These are phyloP conservation scores for Zelonia costaricensis DNA, from an alignment of 208 protist species.

Conservation along the genomic window DNA sequence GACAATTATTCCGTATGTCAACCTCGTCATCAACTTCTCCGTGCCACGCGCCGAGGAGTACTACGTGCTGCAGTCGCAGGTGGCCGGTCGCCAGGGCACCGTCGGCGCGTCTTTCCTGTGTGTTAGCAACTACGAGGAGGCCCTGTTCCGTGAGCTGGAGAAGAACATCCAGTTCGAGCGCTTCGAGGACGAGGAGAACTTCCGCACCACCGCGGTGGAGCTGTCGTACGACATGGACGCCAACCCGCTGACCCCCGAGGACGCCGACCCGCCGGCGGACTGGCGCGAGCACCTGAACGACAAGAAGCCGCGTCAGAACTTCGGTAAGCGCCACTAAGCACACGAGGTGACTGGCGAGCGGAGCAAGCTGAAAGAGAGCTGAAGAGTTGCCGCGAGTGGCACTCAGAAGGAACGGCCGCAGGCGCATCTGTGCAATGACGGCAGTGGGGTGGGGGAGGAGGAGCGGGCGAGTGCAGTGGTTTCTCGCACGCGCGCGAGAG, in stretches of 20 bases:
- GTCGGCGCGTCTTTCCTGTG: slow-evolving; percentile 83
- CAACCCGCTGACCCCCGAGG: slow-evolving; percentile 61
- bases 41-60: slow-evolving; percentile 83
- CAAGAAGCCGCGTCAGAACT: slow-evolving; percentile 39
- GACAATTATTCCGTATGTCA: slow-evolving; percentile 88
- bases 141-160: slow-evolving; percentile 48
- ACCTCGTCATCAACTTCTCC: slow-evolving; percentile 89
- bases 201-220: slow-evolving; percentile 62
- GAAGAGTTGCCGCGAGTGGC: too few relatives aligned
- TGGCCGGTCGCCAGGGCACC: slow-evolving; percentile 78
- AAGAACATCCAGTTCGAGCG: slow-evolving; percentile 68
- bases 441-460: too few relatives aligned
- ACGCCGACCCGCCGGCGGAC: slow-evolving; percentile 78
- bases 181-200: slow-evolving; percentile 67
- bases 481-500: too few relatives aligned
- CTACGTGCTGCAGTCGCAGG: slow-evolving; percentile 85
- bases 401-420: too few relatives aligned
- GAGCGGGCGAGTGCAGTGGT: too few relatives aligned
- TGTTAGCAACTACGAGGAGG: slow-evolving; percentile 56
- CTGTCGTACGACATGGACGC: slow-evolving; percentile 81
- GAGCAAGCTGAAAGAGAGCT: neutral
- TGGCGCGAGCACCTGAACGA: slow-evolving; percentile 74
- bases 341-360: neutral
- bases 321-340: slow-evolving; percentile 31
- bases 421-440: too few relatives aligned